Conservation (phyloP, 2,329 filamentous ascomycete species). For the Fusarium denticulatum region DNA sequence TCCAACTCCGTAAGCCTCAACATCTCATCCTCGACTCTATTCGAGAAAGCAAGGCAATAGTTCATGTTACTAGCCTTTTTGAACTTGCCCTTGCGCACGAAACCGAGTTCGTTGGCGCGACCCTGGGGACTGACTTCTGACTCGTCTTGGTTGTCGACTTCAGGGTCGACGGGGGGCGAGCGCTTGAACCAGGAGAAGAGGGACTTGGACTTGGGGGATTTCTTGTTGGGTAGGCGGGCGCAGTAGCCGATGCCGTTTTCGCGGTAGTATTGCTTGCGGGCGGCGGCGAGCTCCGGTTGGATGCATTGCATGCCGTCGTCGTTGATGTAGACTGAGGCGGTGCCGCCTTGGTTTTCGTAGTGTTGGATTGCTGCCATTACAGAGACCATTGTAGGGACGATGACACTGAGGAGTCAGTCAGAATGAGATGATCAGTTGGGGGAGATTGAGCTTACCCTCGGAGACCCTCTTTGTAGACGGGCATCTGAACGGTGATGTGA, state of each 20-base stretch:
- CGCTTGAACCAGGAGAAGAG: conserved; percentile 53
- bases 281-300: conserved; percentile 57
- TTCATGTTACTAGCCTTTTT: conserved; percentile 78
- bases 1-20: conserved; percentile 37
- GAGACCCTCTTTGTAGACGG: conserved; percentile 54
- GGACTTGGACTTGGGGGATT: conserved; percentile 28
- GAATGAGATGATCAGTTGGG: not conserved
- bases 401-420: conserved; percentile 48
- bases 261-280: conserved; percentile 64
- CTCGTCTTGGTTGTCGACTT: conserved; percentile 54
- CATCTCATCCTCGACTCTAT: conserved; percentile 64
- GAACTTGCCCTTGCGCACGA: conserved; percentile 68
- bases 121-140: conserved; percentile 44
- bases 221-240: conserved; percentile 59
- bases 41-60: conserved; percentile 65
- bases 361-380: conserved; percentile 67
- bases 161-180: conserved; percentile 29
- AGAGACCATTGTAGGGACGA: conserved; percentile 64
- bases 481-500: conserved; percentile 58
- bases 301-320: conserved; percentile 75
- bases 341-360: conserved; percentile 70
- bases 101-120: conserved; percentile 54
- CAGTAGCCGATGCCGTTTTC: conserved; percentile 68
- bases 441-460: conserved; percentile 18
- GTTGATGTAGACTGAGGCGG: conserved; percentile 74